Evolutionary conservation across 2,329 filamentous ascomycete species (phyloP), one percentile per base, ranked within the genome.

Genomic region (Chaetomium sp.): DNA sequence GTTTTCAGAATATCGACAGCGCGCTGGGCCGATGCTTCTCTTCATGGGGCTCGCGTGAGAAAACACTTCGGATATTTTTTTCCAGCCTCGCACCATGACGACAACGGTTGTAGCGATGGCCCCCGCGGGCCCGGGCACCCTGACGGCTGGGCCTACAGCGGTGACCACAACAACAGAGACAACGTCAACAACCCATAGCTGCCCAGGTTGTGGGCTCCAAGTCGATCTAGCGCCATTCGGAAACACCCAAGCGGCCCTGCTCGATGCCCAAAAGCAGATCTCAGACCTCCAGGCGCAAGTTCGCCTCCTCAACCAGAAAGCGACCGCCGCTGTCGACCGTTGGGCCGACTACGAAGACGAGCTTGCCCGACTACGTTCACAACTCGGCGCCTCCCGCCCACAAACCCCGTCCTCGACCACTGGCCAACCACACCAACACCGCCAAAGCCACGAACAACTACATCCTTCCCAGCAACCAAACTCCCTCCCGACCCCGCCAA

Each of bases 311-410:
- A 89, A 84, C 69, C 77, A 87, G 62, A 89, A 65, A 36, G 63
- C 62, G 38, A 53, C 84, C 3, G 81, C 83, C 37, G 76, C 76
- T 68, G 78, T 82, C 59, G 79, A 84, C 69, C 80, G 79, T 67
- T 85, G 80, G 79, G 86, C 88, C 66, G 86, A 90, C 73, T 91
- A 90, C 76, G 88, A 92, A 72, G 87, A 90, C 70, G 86, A 91
- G 68, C 78, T 91, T 42, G 76, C 81, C 45, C 75, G 71, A 45
- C 75, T 90, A 53, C 81, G 81, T 47, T 49, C 57, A 43, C 60
- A 64, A 53, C 54, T 69, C 54, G 46, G 58, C 19, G 19, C 3
- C 38, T 56, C 51, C 49, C 62, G 38, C 47, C 65, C 44, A 40
- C 52, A 50, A 12, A 57, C 56, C 9, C 45, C 56, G 32, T 42